A percentile compares a stretch with the other conserved stretches of the same genome.
phyloP scores from a whole-genome alignment of 1,139 yeast species.

The Blastobotrys petasosporus region DNA sequence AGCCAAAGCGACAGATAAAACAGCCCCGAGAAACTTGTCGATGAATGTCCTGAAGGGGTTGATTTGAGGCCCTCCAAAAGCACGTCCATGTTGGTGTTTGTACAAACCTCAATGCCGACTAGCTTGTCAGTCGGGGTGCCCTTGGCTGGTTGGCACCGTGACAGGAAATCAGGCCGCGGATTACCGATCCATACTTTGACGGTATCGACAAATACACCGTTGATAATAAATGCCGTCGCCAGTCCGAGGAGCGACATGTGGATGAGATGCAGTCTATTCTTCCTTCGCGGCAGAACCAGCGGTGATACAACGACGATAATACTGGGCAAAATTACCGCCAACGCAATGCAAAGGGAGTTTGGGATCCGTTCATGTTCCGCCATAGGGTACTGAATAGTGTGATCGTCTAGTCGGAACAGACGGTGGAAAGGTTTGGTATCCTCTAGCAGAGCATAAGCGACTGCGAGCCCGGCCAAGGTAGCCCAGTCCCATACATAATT shows the following conservation, averaged over 20 bases:
- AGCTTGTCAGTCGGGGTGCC: conserved; percentile 37
- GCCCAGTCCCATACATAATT: conserved; percentile 24
- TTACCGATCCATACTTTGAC: conserved; percentile 73
- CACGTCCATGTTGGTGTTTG: conserved; percentile 34
- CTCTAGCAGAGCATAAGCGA: conserved; percentile 23
- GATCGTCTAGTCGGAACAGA: conserved; percentile 30
- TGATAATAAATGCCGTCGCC: conserved; percentile 37
- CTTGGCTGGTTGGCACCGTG: conserved; percentile 55
- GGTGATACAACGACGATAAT: conserved; percentile 28
- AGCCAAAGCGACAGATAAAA: conserved; percentile 61
- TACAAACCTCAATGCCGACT: conserved; percentile 50
- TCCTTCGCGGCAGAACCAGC: conserved; percentile 20
- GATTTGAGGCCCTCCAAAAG: conserved; percentile 68
- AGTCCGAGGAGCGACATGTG: conserved; percentile 44
- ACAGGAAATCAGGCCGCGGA: conserved; percentile 74
- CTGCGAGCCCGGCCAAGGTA: conserved; percentile 18
- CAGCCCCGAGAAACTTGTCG: conserved; percentile 61
- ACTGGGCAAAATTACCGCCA: conserved; percentile 30
- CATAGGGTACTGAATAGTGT: conserved; percentile 47
- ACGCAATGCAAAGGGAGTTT: conserved; percentile 29
- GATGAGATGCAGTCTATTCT: conserved; percentile 26
- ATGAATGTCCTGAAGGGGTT: conserved; percentile 79
- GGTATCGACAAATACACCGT: conserved; percentile 47
- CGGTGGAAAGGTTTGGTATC: conserved; percentile 28
- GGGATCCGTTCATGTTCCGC: conserved; percentile 47